Evolutionary conservation across 352 stramenopile species (phyloP), one percentile per base, ranked within the genome.

Genomic region (Phytophthora pinifolia): DNA sequence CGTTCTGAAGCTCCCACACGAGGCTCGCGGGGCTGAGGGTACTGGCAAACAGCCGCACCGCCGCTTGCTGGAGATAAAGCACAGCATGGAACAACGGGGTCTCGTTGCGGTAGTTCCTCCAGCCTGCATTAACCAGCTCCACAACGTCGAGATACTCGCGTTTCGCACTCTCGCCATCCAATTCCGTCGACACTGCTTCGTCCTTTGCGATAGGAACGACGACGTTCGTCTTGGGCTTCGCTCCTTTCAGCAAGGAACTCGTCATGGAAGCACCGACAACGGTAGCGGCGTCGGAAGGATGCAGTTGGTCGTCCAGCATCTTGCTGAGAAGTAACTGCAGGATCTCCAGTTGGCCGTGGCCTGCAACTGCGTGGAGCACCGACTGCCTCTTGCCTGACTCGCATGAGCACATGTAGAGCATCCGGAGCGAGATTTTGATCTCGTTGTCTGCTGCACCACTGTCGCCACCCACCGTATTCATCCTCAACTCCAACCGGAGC

Each of bases 21-120:
- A 86, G 46, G 35, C 78, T 85, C 30, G 45, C 54, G 1, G 53
- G n/a, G 27, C 70, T 73, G 14, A 93, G 61, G 3, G 67, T 57
- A 9, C 37, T 33, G 1, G 51, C 49, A 45, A 90, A 79, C 1
- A 73, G 44, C 4, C 8, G 9, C 10, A 85, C 66, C 9, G 83
- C 67, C 12, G 42, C 34, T n/a, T 83, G 54, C 34, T 79, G 80
- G 1, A 89, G 48, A 41, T 76, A 78, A 13, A 90, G 47, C 20
- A 72, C 70, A 0, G 83, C 78, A 2, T 89, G 53, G 46, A 86
- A 93, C 18, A 91, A 48, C 5, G 80, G 80, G 2, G 83, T 79
- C 47, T 93, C 83, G 38, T 74, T 69, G 0, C 79, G 71, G 33
- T 89, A 65, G 55, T 89, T 91, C 45, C 56, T 70, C 83, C 83